Percentiles rank a stretch among this genome's conserved stretches.
Evolutionary conservation across 176 grass and related monocot species (phyloP).

Genomic region (barley (Hordeum vulgare)): MorexV3_pseudomolecules_assembly NC_058518.1:469333157-469333656

Average conservation of each 20-base stretch:
- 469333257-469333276: background rate
- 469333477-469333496: no score
- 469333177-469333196: background rate
- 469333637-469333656: no score
- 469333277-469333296: background rate
- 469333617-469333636: no score
- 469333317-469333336: background rate
- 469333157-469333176: slow-evolving; percentile 9
- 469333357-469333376: background rate
- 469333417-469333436: background rate
- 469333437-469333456: no score
- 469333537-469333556: no score
- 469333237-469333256: background rate
- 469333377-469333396: slow-evolving; percentile 14
- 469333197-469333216: background rate
- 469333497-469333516: no score
- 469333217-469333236: background rate
- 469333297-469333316: no score
- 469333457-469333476: background rate
- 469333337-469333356: background rate
- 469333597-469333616: background rate
- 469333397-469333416: background rate
- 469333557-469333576: background rate
- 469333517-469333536: background rate
- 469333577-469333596: background rate